Evolutionary conservation across 2,329 filamentous ascomycete genomes (phyloP), one percentile per base, ranked within the genome.

Genomic region (Cladophialophora bantiana): DNA sequence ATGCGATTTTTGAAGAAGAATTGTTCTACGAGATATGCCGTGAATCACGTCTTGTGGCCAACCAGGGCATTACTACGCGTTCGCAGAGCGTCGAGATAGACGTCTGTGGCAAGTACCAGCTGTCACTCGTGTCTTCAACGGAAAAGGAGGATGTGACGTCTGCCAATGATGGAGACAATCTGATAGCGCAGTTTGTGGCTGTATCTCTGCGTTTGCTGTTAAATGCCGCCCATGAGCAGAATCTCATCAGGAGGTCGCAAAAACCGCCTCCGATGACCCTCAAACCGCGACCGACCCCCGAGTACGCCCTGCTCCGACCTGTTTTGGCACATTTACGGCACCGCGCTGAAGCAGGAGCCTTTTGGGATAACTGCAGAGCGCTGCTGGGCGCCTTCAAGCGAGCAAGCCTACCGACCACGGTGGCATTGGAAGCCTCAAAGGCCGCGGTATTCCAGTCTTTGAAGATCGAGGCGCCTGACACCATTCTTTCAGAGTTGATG

Each of bases 21-120:
- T 81, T 99, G 1, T 97, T 93, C 85, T 89, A 96, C 72, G 95
- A 99, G 78, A 83, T 98, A 67, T 89, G 90, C 60, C 86, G 92
- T 18, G 95, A 99, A 78, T 89, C 91, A 0, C 89, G 93, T 15
- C 84, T 85, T 0, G 82, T 97, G 26, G 84, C 89, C 2, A 88
- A 89, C 10, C 89, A 91, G 67, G 87, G 89, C 9, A 89, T 97
- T 12, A 85, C 84, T 32, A 85, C 89, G 13, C 84, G 87, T 40
- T 87, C 85, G 13, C 81, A 86, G 32, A 79, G 83, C 2, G 82
- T 93, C 50, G 81, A 82, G 9, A 87, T 88, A 73, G 80, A 83
- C 2, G 76, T 87, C 1, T 82, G 84, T n/a, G 73, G 82, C 0
- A 77, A 82, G 3, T 83, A 84, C n/a, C 84, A 85, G 26, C 80